Base-by-base conservation (phyloP, 306 rosid genomes). In the Betula pendula region DNA sequence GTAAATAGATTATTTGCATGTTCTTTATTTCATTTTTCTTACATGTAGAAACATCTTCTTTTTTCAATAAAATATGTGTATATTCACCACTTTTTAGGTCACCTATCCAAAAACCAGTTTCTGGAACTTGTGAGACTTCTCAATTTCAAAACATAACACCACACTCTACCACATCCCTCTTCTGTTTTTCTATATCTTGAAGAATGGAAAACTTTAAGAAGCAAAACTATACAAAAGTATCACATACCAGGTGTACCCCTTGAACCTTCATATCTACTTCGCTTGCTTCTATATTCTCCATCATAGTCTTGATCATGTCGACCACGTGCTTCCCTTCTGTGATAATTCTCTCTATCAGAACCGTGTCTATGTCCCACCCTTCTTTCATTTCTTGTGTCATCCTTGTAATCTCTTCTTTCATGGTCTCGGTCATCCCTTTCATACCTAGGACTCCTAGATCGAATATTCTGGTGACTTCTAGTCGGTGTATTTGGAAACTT, bases 201-300 rank as follows among this genome's bases (percentile, higher is more conserved):
- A 70, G 49, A 68, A 75, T 42, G 12, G 16, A 80, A 67, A 81
- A 68, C 45, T 25, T 45, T 35, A 52, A 22, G 68, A 45, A 48
- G 63, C 69, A 43, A 3, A 80, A 48, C 17, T 60, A 67, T 24
- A 33, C 40, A 56, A 19, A 70, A 70, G 38, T 72, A 43, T 63
- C 58, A 52, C 85, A 71, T 77, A 92, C 98, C 97, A 35, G 97
- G 90, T 48, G 90, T 88, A 87, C 95, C 87, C 78, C 86, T 87
- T 75, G 98, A 88, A 81, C 87, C 81, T 70, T 92, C 97, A 70
- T 88, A 83, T 92, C 92, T 88, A 80, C 77, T 81, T 74, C 88
- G 85, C 80, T 88, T 95, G 62, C 84, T 76, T 73, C 77, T 87
- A 79, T 76, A 38, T 72, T 78, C 86, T 73, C 92, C 88, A 60